These are phyloP conservation scores for Beauveria pseudobassiana DNA, from an alignment of 2,329 filamentous ascomycete genomes.

Conservation along the genomic window DNA sequence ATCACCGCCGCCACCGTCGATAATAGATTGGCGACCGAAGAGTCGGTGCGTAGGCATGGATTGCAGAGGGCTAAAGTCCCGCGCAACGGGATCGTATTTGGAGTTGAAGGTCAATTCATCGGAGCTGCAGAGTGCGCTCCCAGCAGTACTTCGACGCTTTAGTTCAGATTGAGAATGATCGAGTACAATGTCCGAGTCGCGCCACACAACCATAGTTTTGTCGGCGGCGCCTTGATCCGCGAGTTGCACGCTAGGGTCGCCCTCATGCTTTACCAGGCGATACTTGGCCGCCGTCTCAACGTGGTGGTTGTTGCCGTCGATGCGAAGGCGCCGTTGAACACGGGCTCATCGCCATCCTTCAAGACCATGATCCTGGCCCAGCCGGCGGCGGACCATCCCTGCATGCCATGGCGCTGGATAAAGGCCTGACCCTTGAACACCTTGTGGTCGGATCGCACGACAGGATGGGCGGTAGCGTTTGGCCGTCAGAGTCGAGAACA, in stretches of 20 bases:
- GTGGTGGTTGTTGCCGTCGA: constrained; percentile 79
- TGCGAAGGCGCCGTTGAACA: constrained; percentile 83
- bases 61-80: constrained; percentile 46
- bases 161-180: constrained; percentile 48
- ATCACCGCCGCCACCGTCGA: constrained; percentile 62
- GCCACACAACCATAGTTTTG: constrained; percentile 84
- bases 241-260: constrained; percentile 59
- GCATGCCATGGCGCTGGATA: constrained; percentile 50
- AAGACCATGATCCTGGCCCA: constrained; percentile 79
- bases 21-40: constrained; percentile 66
- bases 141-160: constrained; percentile 43
- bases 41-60: constrained; percentile 57
- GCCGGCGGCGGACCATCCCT: constrained; percentile 71
- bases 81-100: constrained; percentile 57
- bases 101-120: constrained; percentile 78
- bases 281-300: constrained; percentile 72
- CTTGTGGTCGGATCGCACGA: constrained; percentile 67
- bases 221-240: constrained; percentile 37
- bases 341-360: constrained; percentile 65
- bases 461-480: constrained; percentile 51
- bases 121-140: constrained; percentile 53
- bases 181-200: constrained; percentile 74
- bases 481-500: constrained; percentile 65
- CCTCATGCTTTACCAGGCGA: constrained; percentile 57
- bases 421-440: constrained; percentile 79